phyloP scores from a whole-genome alignment of 441 rosid genomes.

The Kokia cookei region DNA sequence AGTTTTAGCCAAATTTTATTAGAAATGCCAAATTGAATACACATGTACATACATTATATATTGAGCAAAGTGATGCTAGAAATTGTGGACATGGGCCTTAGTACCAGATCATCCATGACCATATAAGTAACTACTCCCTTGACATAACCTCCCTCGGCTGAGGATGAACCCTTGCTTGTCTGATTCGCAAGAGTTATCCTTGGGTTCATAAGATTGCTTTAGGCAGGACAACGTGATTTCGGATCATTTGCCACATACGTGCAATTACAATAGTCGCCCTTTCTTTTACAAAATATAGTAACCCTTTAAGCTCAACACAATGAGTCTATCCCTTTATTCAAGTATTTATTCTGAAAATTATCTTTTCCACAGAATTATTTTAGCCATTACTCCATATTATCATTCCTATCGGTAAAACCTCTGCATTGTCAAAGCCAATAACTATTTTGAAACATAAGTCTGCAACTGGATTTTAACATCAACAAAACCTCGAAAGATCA shows the following conservation, averaged over 20 bases:
- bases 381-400: too few species aligned
- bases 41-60: too few species aligned
- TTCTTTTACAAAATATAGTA: too few species aligned
- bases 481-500: background rate
- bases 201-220: background rate
- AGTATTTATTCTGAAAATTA: too few species aligned
- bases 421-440: background rate
- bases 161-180: background rate
- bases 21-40: too few species aligned
- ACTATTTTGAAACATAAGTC: background rate
- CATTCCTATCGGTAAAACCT: too few species aligned
- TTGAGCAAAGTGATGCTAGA: background rate
- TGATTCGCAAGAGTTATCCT: background rate
- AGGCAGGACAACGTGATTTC: background rate
- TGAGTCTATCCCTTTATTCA: too few species aligned
- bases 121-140: slow-evolving; percentile 16
- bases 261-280: background rate
- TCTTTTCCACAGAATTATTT: too few species aligned
- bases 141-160: slow-evolving; percentile 10
- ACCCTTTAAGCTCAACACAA: too few species aligned
- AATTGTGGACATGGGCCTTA: slow-evolving; percentile 19
- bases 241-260: background rate
- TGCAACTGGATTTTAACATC: background rate
- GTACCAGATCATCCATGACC: slow-evolving; percentile 25
- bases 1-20: too few species aligned